These are phyloP conservation scores for Secale cereale DNA, from an alignment of 176 grass and related monocot genomes.

Conservation along the genomic window DNA sequence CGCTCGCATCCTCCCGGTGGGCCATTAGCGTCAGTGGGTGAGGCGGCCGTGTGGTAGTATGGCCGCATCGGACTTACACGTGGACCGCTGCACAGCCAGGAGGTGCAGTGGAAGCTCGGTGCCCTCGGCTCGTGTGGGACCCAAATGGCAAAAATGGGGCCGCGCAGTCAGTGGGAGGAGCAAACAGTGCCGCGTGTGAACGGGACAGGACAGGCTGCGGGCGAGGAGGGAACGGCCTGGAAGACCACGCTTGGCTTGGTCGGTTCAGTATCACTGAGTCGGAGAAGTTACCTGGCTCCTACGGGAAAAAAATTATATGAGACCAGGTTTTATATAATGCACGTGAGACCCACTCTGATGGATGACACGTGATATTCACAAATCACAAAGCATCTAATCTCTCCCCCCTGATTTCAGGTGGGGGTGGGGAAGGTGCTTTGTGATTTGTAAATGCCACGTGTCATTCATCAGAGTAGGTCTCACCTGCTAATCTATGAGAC, in stretches of 20 bases:
- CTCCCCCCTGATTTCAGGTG: too few relatives aligned
- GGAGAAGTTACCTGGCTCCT: too few relatives aligned
- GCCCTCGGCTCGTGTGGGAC: background rate
- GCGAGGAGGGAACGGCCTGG: background rate
- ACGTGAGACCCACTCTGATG: too few relatives aligned
- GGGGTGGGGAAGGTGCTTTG: too few relatives aligned
- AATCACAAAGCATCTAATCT: too few relatives aligned
- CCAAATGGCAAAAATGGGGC: background rate
- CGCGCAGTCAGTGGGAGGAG: background rate
- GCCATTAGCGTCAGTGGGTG: background rate
- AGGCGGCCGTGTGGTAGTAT: background rate
- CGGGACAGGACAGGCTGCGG: background rate
- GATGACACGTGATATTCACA: too few relatives aligned
- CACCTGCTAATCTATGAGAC: too few relatives aligned
- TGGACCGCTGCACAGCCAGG: background rate
- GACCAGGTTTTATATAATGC: too few relatives aligned
- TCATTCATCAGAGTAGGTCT: too few relatives aligned
- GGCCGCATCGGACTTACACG: background rate
- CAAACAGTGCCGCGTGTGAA: background rate
- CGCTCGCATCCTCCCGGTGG: background rate
- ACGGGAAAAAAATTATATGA: too few relatives aligned
- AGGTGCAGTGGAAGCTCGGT: background rate
- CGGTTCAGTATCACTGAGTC: background rate
- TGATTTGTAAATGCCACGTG: too few relatives aligned
- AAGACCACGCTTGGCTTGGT: background rate